Evolutionary conservation across 495 filamentous ascomycete genomes (phyloP), one percentile per base, ranked within the genome.

Genomic region (Daldinia concentrica): DNA sequence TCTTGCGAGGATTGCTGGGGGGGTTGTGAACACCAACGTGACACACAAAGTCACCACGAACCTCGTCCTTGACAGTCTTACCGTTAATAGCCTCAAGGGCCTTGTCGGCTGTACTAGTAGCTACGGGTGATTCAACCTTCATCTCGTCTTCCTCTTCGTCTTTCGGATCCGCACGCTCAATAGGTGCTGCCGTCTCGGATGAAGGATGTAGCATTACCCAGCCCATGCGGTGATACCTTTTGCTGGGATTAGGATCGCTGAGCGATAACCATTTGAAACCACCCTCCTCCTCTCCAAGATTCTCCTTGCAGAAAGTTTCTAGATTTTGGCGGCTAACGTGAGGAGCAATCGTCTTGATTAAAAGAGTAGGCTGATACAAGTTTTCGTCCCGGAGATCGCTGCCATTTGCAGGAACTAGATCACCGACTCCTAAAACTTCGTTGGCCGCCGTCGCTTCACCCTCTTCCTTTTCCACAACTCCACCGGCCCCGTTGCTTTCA

Each of bases 331-430:
- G 90, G 74, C 91, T 97, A 52, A 99, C 96, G 68, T 95, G 95
- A 3, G 95, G 96, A 12, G 96, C 95, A 77, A 99, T 91, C 0
- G 95, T 99, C 82, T 99, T 99, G 82, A 99, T 97, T 45, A 99
- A 87, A 27, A 99, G 84, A 1, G 96, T 94, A 14, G 95, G 96
- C 79, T 96, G 92, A 66, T 88, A 87, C 17, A 93, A 83, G 52
- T 89, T 89, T 63, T 97, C 92, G 74, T 98, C 94, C 8, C 93
- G 87, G 39, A 97, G 83, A 64, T 97, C 93, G 59, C 90, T 91
- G 50, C 90, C 92, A 70, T 86, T 86, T 32, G 89, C 88, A 39
- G 94, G 93, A 22, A 97, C 87, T 56, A 98, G 79, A 79, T 98
- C 94, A 30, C 93, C 91, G 34, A 97, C 93, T 48, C 95, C 93